Conservation (phyloP, 1,139 yeast species). For the Geotrichum australiense region DNA sequence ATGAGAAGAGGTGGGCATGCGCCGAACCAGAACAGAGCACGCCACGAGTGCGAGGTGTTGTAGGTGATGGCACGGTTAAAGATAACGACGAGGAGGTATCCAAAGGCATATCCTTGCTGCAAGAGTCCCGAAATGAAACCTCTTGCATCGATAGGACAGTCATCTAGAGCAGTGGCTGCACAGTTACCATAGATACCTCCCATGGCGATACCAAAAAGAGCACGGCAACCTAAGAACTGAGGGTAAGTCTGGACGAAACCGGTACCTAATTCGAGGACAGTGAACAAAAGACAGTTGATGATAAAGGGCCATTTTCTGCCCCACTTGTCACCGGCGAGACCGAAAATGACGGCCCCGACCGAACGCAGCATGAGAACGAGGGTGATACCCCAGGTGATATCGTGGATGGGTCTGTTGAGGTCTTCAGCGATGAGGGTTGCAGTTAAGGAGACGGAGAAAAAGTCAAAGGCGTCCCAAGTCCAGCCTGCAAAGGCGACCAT, state of each 20-base stretch:
- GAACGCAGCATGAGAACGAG: constrained; percentile 72
- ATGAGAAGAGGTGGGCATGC: constrained; percentile 61
- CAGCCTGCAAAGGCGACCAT: constrained; percentile 60
- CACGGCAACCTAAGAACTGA: constrained; percentile 65
- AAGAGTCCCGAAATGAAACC: constrained; percentile 61
- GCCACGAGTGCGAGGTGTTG: constrained; percentile 54
- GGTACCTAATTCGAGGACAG: constrained; percentile 59
- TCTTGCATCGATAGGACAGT: constrained; percentile 52
- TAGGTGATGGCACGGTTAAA: constrained; percentile 51
- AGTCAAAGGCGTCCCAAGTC: constrained; percentile 78
- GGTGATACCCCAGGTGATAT: constrained; percentile 75
- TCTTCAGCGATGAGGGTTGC: constrained; percentile 50
- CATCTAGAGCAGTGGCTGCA: constrained; percentile 61
- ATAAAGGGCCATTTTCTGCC: constrained; percentile 72
- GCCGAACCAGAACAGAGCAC: constrained; percentile 74
- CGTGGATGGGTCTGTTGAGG: constrained; percentile 44
- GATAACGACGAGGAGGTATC: constrained; percentile 55
- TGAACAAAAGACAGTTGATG: constrained; percentile 45
- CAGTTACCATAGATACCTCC: constrained; percentile 68
- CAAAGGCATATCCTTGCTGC: constrained; percentile 71
- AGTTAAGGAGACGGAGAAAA: constrained; percentile 60
- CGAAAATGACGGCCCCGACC: constrained; percentile 69
- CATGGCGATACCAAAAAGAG: constrained; percentile 60
- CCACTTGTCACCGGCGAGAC: constrained; percentile 56
- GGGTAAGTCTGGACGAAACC: constrained; percentile 60